Percentiles rank a stretch among this genome's conserved stretches.
These are phyloP conservation scores for Alternaria incomplexa DNA, from an alignment of 2,329 filamentous ascomycete genomes.

Conservation along the genomic window DNA sequence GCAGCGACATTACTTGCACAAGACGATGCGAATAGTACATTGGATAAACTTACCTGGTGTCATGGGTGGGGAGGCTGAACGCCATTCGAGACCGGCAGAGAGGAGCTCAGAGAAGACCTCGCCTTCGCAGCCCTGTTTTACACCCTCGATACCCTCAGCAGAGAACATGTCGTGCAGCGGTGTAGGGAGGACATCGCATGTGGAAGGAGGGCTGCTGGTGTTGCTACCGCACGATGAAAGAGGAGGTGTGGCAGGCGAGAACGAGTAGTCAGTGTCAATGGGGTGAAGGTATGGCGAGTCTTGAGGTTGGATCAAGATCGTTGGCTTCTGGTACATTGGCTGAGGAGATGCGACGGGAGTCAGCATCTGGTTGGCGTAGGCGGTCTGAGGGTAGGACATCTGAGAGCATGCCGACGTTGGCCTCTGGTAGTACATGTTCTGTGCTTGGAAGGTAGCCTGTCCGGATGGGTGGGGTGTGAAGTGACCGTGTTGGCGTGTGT, in stretches of 20 bases:
- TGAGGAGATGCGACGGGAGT: conserved; percentile 80
- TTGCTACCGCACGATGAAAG: conserved; percentile 84
- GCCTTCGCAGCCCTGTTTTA: conserved; percentile 67
- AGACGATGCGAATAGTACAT: not conserved
- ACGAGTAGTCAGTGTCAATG: conserved; percentile 76
- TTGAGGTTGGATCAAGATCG: conserved; percentile 69
- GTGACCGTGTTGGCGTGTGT: conserved; percentile 71
- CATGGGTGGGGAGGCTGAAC: conserved; percentile 80
- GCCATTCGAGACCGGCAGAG: conserved; percentile 76
- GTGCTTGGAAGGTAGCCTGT: conserved; percentile 49
- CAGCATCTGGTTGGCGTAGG: conserved; percentile 67
- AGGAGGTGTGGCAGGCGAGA: conserved; percentile 85
- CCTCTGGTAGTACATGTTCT: conserved; percentile 56
- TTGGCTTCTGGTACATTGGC: conserved; percentile 75
- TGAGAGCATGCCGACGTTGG: conserved; percentile 70
- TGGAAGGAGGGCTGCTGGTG: conserved; percentile 80
- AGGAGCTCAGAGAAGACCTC: conserved; percentile 75
- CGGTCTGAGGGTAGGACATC: conserved; percentile 55
- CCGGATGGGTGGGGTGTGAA: conserved; percentile 66
- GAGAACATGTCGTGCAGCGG: conserved; percentile 79
- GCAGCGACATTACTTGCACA: not conserved
- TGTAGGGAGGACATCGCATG: conserved; percentile 78
- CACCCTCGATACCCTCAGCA: conserved; percentile 47
- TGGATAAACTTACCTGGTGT: conserved; percentile 75
- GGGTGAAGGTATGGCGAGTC: conserved; percentile 62